Evolutionary conservation across 345 rosid genomes (phyloP).

Genomic region (Citrus trifoliata): DNA sequence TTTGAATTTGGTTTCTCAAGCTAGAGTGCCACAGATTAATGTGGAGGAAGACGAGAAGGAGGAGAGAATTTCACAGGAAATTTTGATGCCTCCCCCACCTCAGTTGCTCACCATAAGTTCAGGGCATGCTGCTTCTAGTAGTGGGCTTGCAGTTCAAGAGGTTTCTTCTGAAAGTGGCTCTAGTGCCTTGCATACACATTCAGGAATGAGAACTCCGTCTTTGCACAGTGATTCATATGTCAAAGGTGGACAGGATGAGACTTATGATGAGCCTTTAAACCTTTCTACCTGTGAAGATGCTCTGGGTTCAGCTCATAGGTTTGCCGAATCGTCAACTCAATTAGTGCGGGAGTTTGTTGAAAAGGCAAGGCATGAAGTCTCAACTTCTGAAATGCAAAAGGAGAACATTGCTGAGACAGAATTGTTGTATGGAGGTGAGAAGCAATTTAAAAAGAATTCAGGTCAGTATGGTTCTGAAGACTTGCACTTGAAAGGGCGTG

Average conservation of each 20-base stretch:
- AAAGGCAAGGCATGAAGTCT: conserved; percentile 51
- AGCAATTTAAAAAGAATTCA: conserved; percentile 28
- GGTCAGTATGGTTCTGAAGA: conserved; percentile 28
- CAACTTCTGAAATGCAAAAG: conserved; percentile 42
- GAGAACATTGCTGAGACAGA: conserved; percentile 17
- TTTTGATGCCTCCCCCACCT: conserved; percentile 53
- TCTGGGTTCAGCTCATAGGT: conserved; percentile 58
- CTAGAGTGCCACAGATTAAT: conserved; percentile 31
- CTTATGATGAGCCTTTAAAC: conserved; percentile 29
- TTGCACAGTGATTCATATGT: conserved; percentile 20
- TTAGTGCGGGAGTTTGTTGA: conserved; percentile 68
- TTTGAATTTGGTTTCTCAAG: conserved; percentile 30
- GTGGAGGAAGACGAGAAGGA: conserved; percentile 24
- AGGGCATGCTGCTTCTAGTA: conserved; percentile 17
- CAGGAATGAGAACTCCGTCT: conserved; percentile 33
- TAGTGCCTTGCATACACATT: conserved; percentile 22
- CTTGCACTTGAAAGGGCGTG: conserved; percentile 31
- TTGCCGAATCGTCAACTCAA: conserved; percentile 57
- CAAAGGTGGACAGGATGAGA: conserved; percentile 27
- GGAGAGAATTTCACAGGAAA: conserved; percentile 40
- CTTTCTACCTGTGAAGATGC: conserved; percentile 44
- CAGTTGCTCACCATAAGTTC: conserved; percentile 47
- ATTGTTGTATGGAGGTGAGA: conserved; percentile 27
- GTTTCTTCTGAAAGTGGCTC: conserved; percentile 44
- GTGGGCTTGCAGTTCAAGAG: conserved; percentile 36